phyloP scores from a whole-genome alignment of 1,284 basidiomycete genomes.

The Thecaphora thlaspeos region DNA sequence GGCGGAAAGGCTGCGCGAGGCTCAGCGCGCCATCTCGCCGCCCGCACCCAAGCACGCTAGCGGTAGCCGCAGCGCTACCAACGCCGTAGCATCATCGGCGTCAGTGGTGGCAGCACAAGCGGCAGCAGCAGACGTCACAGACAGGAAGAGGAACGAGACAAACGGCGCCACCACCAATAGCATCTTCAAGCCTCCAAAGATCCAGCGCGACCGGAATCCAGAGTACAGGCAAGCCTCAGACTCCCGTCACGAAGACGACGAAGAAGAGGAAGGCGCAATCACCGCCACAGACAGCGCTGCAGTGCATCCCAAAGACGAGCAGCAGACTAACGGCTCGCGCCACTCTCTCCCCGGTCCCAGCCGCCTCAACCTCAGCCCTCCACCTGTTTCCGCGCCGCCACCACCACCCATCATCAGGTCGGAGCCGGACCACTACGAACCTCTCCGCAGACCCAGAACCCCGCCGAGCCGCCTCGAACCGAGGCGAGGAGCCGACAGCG shows the following conservation, averaged over 20 bases:
- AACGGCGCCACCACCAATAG: neutral
- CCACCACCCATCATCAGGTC: neutral
- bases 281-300: constrained; percentile 1
- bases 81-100: too few relatives aligned
- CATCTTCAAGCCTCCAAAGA: neutral
- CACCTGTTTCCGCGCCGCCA: too few relatives aligned
- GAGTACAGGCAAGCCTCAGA: neutral
- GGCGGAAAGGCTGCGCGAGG: too few relatives aligned
- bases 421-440: neutral
- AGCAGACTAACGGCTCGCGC: neutral
- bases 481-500: neutral
- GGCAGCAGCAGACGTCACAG: neutral
- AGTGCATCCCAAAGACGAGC: neutral
- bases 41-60: too few relatives aligned
- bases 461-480: neutral
- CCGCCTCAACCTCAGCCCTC: neutral
- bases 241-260: constrained; percentile 9
- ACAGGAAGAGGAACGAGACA: neutral
- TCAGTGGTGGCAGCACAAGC: too few relatives aligned
- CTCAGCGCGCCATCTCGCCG: too few relatives aligned
- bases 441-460: neutral
- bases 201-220: neutral
- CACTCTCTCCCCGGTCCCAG: neutral
- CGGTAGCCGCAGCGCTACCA: too few relatives aligned
- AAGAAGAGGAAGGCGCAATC: constrained; percentile 37